Evolutionary conservation across 2,329 filamentous ascomycete genomes (phyloP), one percentile per base, ranked within the genome.

Genomic region (Phyllosticta citriasiana): DNA sequence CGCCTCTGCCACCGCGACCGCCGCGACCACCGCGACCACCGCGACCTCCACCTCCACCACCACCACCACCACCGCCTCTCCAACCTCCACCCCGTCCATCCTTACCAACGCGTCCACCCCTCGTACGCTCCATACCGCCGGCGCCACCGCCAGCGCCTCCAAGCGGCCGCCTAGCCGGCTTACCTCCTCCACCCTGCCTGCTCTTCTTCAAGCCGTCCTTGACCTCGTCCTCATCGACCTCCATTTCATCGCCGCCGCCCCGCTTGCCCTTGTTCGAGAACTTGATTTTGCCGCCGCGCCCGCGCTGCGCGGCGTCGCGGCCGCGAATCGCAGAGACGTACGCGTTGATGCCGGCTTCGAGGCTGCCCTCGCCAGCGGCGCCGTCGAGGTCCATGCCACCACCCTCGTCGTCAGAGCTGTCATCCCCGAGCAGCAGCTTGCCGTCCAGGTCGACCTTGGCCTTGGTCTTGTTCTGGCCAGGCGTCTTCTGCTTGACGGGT

Each of bases 381-480:
- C 76, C 77, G 22, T 82, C 78, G 60, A 78, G 77, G 57, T 79
- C 76, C 67, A 82, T 82, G 24, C 80, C 79, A 16, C 40, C 40
- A 16, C 3, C 40, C 2, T 72, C 72, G 50, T 74, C 71, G n/a
- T 70, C 67, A 16, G 72, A 73, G 7, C 70, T 69, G 53, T 81
- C 77, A 22, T 77, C 78, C 67, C 86, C 87, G 59, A 95, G 80
- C 65, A 95, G 82, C 52, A 95, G 82, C 76, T 92, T 94, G 64
- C 90, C 90, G 71, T 95, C 89, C 56, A 87, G 74, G 69, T 94
- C 86, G 14, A 80, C 80, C 78, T 84, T 88, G 59, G 86, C 86
- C 73, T 87, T 88, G 10, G 74, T 75, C 60, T 70, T 77, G 19
- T 59, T 69, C 71, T 72, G 65, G 68, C 9, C 72, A 72, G 16